phyloP scores from a whole-genome alignment of 2,329 filamentous ascomycete genomes.

The Colletotrichum falcatum region DNA sequence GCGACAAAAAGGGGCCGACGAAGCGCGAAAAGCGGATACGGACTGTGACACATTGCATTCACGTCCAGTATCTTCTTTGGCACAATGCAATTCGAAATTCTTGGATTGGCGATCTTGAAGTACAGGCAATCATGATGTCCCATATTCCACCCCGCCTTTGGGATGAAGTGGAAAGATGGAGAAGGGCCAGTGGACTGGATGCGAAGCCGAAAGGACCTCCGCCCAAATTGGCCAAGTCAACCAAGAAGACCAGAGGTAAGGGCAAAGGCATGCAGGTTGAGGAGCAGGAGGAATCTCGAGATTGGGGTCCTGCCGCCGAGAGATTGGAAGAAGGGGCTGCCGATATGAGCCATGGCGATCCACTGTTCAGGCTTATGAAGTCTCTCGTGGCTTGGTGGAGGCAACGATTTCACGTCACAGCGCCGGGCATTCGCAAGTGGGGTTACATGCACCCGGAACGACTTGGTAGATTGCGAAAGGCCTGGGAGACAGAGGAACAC shows the following conservation, averaged over 20 bases:
- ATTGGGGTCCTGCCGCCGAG: slow-evolving; percentile 80
- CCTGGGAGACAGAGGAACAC: slow-evolving; percentile 72
- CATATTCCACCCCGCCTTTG: slow-evolving; percentile 76
- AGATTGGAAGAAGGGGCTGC: slow-evolving; percentile 76
- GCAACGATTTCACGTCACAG: slow-evolving; percentile 80
- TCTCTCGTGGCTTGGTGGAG: slow-evolving; percentile 89
- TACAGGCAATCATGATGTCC: slow-evolving; percentile 82
- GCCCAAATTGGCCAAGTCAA: slow-evolving; percentile 46
- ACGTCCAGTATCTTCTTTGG: slow-evolving; percentile 88
- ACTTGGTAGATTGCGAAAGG: slow-evolving; percentile 79
- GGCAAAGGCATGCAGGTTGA: slow-evolving; percentile 52
- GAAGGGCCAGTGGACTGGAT: slow-evolving; percentile 73
- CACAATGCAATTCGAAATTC: slow-evolving; percentile 89
- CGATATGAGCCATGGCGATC: slow-evolving; percentile 86
- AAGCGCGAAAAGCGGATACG: slow-evolving; percentile 87
- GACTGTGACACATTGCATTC: slow-evolving; percentile 84
- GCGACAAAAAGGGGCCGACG: slow-evolving; percentile 83
- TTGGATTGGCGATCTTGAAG: slow-evolving; percentile 82
- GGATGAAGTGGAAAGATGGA: slow-evolving; percentile 81
- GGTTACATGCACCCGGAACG: slow-evolving; percentile 86
- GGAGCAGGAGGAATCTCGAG: slow-evolving; percentile 55
- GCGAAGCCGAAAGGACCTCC: slow-evolving; percentile 51
- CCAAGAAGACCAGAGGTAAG: slow-evolving; percentile 51
- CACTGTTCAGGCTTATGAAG: slow-evolving; percentile 80
- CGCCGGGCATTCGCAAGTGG: slow-evolving; percentile 86